Base-by-base conservation (phyloP, 345 rosid species). In the Populus nigra region DNA sequence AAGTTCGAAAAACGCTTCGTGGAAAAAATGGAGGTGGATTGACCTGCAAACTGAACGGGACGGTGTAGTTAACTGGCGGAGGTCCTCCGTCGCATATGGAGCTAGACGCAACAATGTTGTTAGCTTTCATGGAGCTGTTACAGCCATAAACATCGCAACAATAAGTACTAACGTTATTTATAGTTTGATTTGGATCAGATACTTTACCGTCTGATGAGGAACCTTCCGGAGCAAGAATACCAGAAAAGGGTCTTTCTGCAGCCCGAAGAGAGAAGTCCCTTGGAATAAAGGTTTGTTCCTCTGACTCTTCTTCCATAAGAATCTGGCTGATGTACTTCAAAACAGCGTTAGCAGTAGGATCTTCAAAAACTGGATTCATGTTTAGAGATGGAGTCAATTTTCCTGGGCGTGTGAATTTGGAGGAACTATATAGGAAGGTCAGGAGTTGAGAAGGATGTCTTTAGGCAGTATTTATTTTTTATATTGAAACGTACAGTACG, bases 211-310 rank as follows among this genome's bases (percentile, higher is more conserved):
- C 67, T 6, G 53, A 5, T 6, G 67, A 66, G 4, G 73, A 72
- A 67, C 47, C 29, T 16, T 68, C 59, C 27, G 23, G 25, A 17
- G 33, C 53, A 25, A 79, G 82, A 18, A 63, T 65, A 62, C 74
- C 78, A 69, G 75, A 79, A 16, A 79, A 79, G n/a, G 82, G 22
- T 50, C 70, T 79, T 63, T 79, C 82, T 11, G 82, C 75, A 69
- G 71, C 78, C 62, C 65, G 71, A 45, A 79, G 71, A 63, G 82
- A 59, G 10, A 59, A 59, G 15, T 59, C 63, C 63, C 15, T 25
- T 59, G 63, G 5, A 10, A 1, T n/a, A 10, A 57, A 57, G 27
- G 63, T 57, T 57, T 57, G 63, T 9, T 57, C 29, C 25, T 57
- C 27, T 23, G 63, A n/a, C 63, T 57, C 63, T 57, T 57, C 63